Conservation (phyloP, 2,329 filamentous ascomycete species). For the Pseudogymnoascus sp. region DNA sequence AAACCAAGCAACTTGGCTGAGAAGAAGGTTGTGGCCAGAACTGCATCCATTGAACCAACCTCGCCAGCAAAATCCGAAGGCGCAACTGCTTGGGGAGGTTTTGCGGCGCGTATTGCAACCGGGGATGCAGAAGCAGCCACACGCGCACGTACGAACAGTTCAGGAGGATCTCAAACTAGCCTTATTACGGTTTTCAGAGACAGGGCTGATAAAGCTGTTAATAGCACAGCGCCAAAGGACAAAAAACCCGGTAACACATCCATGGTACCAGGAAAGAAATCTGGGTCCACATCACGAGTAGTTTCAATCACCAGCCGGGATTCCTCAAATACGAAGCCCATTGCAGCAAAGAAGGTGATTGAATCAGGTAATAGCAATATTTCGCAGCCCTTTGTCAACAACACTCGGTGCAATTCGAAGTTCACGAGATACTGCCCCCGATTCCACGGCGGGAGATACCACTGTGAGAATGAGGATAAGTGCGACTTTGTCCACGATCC, state of each 20-base stretch:
- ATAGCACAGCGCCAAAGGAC: background rate
- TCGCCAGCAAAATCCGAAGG: constrained; percentile 9
- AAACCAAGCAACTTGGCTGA: constrained; percentile 24
- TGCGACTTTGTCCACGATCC: background rate
- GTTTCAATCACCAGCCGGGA: background rate
- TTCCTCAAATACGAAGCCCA: background rate
- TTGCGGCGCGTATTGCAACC: background rate
- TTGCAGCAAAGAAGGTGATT: background rate
- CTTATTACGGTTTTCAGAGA: constrained; percentile 6
- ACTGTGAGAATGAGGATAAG: background rate
- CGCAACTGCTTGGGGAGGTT: constrained; percentile 18
- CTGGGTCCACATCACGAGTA: background rate
- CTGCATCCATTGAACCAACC: constrained; percentile 32
- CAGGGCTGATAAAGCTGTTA: background rate
- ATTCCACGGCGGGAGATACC: background rate
- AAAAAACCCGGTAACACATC: background rate
- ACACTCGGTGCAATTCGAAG: background rate
- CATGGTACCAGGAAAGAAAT: background rate
- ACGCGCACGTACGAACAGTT: background rate
- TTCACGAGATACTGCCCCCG: background rate
- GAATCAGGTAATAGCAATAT: background rate
- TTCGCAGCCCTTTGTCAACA: background rate
- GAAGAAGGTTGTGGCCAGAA: constrained; percentile 39
- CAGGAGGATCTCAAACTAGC: background rate
- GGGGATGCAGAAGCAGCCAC: background rate